Evolutionary conservation across 768 basidiomycete species (phyloP).

Genomic region (Scleroderma citrinum): DNA sequence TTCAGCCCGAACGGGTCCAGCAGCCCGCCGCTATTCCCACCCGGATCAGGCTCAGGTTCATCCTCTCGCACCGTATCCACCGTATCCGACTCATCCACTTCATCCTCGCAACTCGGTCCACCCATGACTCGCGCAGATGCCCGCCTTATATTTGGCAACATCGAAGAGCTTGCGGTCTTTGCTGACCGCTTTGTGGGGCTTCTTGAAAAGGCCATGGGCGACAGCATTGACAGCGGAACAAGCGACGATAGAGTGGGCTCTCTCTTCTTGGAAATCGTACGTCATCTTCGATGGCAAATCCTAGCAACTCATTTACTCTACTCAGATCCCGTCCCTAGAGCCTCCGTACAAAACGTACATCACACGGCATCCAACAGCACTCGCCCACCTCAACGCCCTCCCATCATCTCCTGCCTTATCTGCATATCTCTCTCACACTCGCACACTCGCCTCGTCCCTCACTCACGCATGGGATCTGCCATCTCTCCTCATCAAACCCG

Average conservation of each 20-base stretch:
- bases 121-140: constrained; percentile 71
- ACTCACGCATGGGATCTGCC: constrained; percentile 92
- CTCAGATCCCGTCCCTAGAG: constrained; percentile 64
- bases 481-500: constrained; percentile 94
- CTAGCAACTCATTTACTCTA: no score
- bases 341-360: constrained; percentile 75
- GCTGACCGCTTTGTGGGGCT: constrained; percentile 60
- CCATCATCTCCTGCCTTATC: constrained; percentile 40
- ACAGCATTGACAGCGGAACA: constrained; percentile 52
- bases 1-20: constrained; percentile 26
- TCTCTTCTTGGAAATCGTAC: constrained; percentile 63
- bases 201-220: constrained; percentile 62
- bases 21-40: constrained; percentile 21
- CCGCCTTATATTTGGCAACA: constrained; percentile 70
- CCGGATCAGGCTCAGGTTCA: constrained; percentile 31
- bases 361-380: constrained; percentile 69
- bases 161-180: constrained; percentile 67
- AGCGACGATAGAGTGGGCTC: constrained; percentile 68
- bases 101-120: constrained; percentile 43
- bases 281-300: no score
- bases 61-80: constrained; percentile 37
- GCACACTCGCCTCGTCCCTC: constrained; percentile 57
- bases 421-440: constrained; percentile 62
- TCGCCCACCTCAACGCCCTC: constrained; percentile 56
- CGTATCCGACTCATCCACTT: constrained; percentile 45